phyloP scores from a whole-genome alignment of 2,329 filamentous ascomycete species.

The Colletotrichum sp. region DNA sequence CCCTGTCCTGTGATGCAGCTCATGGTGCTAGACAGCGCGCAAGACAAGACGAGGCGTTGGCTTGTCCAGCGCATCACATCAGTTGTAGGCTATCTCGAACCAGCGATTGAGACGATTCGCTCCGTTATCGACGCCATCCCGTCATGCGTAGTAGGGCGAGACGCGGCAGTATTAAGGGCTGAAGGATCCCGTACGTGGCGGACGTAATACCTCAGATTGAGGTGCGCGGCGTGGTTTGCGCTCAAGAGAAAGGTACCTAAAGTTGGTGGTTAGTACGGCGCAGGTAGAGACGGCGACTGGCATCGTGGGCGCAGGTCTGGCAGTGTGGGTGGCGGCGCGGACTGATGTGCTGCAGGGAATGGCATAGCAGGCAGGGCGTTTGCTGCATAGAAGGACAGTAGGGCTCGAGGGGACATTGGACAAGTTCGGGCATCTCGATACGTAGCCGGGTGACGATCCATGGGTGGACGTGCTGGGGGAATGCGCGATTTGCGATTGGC shows the following conservation, averaged over 20 bases:
- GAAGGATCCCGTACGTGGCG: not conserved
- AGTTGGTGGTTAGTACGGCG: not conserved
- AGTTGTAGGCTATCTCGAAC: not conserved
- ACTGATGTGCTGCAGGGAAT: slow-evolving; percentile 18
- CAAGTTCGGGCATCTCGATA: slow-evolving; percentile 6
- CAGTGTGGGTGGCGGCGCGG: not conserved
- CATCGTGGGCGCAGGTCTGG: not conserved
- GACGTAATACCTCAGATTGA: not conserved
- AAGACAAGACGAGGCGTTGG: not conserved
- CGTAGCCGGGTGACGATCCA: not conserved
- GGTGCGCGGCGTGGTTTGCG: not conserved
- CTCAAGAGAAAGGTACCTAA: not conserved
- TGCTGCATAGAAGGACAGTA: slow-evolving; percentile 3
- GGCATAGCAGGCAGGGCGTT: not conserved
- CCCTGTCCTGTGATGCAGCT: not conserved
- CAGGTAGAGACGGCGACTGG: not conserved
- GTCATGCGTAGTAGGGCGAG: not conserved
- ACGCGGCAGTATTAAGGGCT: not conserved
- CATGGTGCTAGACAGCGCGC: not conserved
- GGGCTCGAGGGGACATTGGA: not conserved
- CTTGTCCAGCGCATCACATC: not conserved
- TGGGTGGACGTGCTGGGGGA: not conserved
- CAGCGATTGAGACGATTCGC: not conserved
- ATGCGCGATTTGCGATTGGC: slow-evolving; percentile 16
- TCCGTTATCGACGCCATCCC: not conserved